Conservation (phyloP, 1,284 basidiomycete genomes). For the Cutaneotrichosporon cyanovorans region DNA sequence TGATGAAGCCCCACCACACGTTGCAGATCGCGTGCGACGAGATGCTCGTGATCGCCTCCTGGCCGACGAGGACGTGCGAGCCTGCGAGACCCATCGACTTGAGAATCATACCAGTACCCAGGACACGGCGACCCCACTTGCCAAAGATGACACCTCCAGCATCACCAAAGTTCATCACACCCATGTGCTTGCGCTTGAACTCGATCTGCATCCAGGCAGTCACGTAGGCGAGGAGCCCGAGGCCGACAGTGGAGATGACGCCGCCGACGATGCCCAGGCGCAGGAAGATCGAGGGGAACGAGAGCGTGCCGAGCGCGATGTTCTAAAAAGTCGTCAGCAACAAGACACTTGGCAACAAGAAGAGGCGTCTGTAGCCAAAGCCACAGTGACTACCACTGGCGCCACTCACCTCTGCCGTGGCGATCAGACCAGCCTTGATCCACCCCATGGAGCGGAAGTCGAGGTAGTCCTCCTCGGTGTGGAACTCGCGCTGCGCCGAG, state of each 20-base stretch:
- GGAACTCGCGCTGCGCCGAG: constrained; percentile 21
- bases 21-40: constrained; percentile 34
- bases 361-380: background rate
- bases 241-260: constrained; percentile 27
- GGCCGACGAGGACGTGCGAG: constrained; percentile 37
- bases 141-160: constrained; percentile 38
- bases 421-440: constrained; percentile 35
- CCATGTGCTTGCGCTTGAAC: constrained; percentile 40
- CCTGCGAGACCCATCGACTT: constrained; percentile 37
- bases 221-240: constrained; percentile 32
- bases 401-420: constrained; percentile 32
- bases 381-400: background rate
- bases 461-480: constrained; percentile 28
- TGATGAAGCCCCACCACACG: constrained; percentile 35
- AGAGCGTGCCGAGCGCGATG: constrained; percentile 38
- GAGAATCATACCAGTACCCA: constrained; percentile 28
- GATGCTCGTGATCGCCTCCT: constrained; percentile 31
- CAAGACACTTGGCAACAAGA: background rate
- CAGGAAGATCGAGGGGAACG: constrained; percentile 37
- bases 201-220: constrained; percentile 38
- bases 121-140: constrained; percentile 28
- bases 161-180: constrained; percentile 40
- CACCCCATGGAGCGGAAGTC: constrained; percentile 41
- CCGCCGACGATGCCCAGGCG: constrained; percentile 38
- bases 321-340: constrained; percentile 16